A percentile compares a stretch with the other conserved stretches of the same genome.
Evolutionary conservation across 176 grass and related monocot species (phyloP).

Genomic region (Bromus sterilis): DNA sequence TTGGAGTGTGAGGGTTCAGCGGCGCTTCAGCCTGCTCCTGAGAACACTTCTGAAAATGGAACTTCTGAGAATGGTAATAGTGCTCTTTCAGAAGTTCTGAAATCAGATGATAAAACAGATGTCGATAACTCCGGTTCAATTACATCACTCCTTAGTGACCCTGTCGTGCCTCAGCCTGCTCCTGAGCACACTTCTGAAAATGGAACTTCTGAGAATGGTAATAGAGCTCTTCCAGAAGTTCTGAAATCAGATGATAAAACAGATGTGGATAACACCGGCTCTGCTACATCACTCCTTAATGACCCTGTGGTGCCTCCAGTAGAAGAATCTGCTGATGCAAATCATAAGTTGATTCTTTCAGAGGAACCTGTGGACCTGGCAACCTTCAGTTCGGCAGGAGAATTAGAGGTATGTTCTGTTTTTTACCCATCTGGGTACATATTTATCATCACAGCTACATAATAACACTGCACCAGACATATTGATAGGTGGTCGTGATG

Average conservation of each 20-base stretch:
- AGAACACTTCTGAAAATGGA: conserved; percentile 16
- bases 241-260: conserved; percentile 15
- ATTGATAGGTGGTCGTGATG: background rate
- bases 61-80: conserved; percentile 12
- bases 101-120: background rate
- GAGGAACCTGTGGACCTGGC: conserved; percentile 49
- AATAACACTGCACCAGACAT: background rate
- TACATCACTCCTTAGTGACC: conserved; percentile 9
- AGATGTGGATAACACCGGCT: conserved; percentile 12
- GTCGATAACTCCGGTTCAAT: conserved; percentile 12
- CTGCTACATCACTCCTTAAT: conserved; percentile 16
- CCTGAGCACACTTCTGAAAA: conserved; percentile 10
- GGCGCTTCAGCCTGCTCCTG: conserved; percentile 4
- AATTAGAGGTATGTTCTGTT: conserved; percentile 56
- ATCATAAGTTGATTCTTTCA: background rate
- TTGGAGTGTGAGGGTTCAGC: conserved; percentile 20
- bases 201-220: conserved; percentile 13
- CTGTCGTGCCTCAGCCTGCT: background rate
- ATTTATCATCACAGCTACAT: background rate
- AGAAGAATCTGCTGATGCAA: conserved; percentile 17
- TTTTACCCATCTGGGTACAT: background rate
- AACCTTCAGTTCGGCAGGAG: conserved; percentile 48
- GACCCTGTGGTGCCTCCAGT: background rate
- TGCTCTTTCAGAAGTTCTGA: conserved; percentile 4
- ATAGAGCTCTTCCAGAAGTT: conserved; percentile 3